Conservation (phyloP, 345 rosid species). For the Rhodamnia argentea region DNA sequence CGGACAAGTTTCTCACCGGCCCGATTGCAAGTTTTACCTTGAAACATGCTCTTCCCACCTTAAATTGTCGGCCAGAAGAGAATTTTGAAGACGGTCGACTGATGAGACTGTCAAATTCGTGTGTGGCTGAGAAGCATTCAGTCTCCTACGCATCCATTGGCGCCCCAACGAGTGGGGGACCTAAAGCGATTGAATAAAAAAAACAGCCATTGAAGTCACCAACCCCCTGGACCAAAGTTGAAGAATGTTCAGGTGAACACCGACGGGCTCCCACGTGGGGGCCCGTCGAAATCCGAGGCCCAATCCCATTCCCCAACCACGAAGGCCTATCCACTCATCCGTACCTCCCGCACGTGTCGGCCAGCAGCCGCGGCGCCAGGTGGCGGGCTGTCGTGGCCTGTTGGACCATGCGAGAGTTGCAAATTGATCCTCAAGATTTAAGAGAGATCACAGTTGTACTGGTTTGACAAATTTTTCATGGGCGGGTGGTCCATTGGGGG, state of each 20-base stretch:
- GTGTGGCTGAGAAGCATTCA: neutral
- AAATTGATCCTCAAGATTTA: neutral
- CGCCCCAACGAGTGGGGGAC: neutral
- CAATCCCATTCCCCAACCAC: no score
- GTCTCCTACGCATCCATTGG: neutral
- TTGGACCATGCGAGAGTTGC: neutral
- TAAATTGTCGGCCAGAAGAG: neutral
- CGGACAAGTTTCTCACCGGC: no score
- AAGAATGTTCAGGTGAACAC: neutral
- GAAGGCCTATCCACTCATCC: neutral
- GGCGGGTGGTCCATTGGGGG: neutral
- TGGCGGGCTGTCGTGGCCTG: neutral
- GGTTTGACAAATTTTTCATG: neutral
- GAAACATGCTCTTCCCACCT: no score
- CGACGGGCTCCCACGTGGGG: neutral
- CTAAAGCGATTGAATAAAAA: neutral
- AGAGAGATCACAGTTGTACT: neutral
- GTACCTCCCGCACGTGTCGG: neutral
- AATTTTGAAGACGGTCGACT: neutral
- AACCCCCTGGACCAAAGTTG: neutral
- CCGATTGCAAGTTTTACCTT: no score
- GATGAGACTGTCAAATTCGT: neutral
- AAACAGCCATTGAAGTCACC: neutral
- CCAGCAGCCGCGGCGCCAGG: neutral
- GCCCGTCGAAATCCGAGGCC: neutral